Conservation (phyloP, 2,329 filamentous ascomycete species). For the Penicillium polonicum region DNA sequence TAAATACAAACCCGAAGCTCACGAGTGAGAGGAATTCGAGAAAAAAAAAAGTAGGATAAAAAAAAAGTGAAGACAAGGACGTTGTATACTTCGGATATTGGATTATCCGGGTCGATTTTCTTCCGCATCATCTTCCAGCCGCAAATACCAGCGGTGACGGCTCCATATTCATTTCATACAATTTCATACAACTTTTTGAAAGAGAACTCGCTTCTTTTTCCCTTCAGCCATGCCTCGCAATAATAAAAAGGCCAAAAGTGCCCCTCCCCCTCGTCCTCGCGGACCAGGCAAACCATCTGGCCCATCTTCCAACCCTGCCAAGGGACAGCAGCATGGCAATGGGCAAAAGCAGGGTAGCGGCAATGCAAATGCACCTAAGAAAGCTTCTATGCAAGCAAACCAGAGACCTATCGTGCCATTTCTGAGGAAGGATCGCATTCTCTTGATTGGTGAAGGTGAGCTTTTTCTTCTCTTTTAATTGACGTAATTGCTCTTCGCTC, state of each 20-base stretch:
- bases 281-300: constrained; percentile 13
- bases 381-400: constrained; percentile 24
- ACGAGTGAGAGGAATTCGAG: not conserved
- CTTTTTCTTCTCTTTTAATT: constrained; percentile 10
- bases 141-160: not conserved
- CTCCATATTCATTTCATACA: not conserved
- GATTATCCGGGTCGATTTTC: constrained; percentile 20
- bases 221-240: constrained; percentile 22
- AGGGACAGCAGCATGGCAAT: constrained; percentile 7
- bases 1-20: too few relatives aligned
- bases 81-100: constrained; percentile 19
- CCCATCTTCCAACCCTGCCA: not conserved
- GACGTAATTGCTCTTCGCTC: not conserved
- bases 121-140: not conserved
- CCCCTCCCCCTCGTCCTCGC: constrained; percentile 10
- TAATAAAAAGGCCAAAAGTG: constrained; percentile 19
- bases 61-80: not conserved
- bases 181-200: not conserved
- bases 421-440: constrained; percentile 41
- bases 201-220: not conserved
- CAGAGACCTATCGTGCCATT: constrained; percentile 42
- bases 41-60: not conserved
- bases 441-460: constrained; percentile 48
- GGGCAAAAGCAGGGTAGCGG: constrained; percentile 8
- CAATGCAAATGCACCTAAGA: constrained; percentile 16